A percentile compares a stretch with the other conserved stretches of the same genome.
Conservation (phyloP, 768 basidiomycete species). For the Calocybe cyanea region DNA sequence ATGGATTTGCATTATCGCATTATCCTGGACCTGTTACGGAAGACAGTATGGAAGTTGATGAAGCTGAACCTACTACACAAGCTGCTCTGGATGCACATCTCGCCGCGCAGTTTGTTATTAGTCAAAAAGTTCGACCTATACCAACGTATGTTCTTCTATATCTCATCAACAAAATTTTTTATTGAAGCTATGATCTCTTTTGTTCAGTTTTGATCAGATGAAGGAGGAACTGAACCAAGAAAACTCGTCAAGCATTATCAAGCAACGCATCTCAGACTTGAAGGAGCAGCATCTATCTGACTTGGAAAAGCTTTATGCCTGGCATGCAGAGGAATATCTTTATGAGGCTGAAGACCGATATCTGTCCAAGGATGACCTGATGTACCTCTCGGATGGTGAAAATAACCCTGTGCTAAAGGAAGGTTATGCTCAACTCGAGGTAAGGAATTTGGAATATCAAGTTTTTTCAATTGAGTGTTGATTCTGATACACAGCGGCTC, state of each 20-base stretch:
- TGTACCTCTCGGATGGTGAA: conserved; percentile 16
- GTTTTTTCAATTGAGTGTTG: too few relatives aligned
- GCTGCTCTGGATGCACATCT: conserved; percentile 28
- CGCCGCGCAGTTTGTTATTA: conserved; percentile 35
- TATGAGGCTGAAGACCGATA: conserved; percentile 32
- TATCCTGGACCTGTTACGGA: not conserved
- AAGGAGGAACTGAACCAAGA: conserved; percentile 27
- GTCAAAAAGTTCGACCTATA: conserved; percentile 32
- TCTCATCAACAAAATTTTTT: not conserved
- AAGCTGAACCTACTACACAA: conserved; percentile 5
- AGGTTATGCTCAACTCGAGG: conserved; percentile 21
- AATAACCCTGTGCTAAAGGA: conserved; percentile 17
- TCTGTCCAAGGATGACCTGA: conserved; percentile 26
- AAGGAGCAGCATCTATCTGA: conserved; percentile 29
- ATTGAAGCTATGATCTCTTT: not conserved
- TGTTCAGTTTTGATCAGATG: conserved; percentile 38
- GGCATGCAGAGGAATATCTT: conserved; percentile 32
- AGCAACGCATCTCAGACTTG: conserved; percentile 24
- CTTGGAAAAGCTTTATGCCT: conserved; percentile 32
- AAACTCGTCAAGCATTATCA: conserved; percentile 19
- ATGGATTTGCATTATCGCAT: conserved; percentile 7
- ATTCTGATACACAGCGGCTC: conserved; percentile 15
- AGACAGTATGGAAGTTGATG: not conserved
- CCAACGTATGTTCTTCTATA: conserved; percentile 31
- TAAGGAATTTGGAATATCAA: conserved; percentile 9